These are phyloP conservation scores for Nothopassalora personata DNA, from an alignment of 2,329 filamentous ascomycete species.

Conservation along the genomic window DNA sequence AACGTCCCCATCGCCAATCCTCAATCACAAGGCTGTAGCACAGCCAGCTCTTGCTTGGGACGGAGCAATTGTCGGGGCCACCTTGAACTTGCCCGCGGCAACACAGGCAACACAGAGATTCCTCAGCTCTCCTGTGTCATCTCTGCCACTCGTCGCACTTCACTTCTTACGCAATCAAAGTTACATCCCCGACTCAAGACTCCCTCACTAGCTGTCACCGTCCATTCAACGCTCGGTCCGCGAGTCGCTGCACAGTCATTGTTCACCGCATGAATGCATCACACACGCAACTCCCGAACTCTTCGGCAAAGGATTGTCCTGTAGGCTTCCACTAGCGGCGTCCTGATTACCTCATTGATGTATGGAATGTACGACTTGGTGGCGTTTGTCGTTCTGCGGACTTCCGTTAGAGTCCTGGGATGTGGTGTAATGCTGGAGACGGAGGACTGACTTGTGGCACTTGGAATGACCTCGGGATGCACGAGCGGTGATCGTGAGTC, in stretches of 20 bases:
- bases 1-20: too few species aligned
- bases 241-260: not conserved
- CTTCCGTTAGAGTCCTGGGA: slow-evolving; percentile 2
- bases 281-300: not conserved
- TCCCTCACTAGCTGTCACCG: not conserved
- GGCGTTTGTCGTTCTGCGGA: slow-evolving; percentile 1
- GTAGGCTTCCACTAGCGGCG: not conserved
- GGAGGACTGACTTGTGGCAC: not conserved
- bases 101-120: too few species aligned
- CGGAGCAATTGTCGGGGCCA: too few species aligned
- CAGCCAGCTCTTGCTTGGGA: too few species aligned
- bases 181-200: not conserved
- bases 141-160: too few species aligned
- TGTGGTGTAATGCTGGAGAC: too few species aligned
- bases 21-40: too few species aligned
- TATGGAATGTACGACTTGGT: not conserved
- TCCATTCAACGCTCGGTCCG: not conserved
- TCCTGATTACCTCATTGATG: not conserved
- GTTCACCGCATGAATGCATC: not conserved
- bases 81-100: too few species aligned
- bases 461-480: too few species aligned
- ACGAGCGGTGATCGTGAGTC: too few species aligned
- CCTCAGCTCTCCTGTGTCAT: too few species aligned
- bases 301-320: slow-evolving; percentile 2
- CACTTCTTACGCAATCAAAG: too few species aligned